These are phyloP conservation scores for Spirogloea muscicola DNA, from an alignment of 139 green algal species.

Conservation along the genomic window DNA sequence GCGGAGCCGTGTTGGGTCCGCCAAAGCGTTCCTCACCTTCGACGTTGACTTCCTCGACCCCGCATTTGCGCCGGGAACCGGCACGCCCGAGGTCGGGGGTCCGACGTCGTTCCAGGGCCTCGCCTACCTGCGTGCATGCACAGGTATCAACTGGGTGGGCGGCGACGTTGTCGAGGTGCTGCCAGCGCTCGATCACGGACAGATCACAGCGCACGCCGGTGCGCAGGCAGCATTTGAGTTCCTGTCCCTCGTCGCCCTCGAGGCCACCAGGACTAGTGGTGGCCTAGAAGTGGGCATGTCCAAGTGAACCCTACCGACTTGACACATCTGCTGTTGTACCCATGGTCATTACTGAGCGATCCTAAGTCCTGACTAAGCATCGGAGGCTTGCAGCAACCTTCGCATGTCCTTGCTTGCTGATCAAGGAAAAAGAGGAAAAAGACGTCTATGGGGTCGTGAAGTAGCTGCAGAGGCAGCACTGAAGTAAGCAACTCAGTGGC, in stretches of 20 bases:
- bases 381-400: background rate
- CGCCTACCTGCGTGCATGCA: constrained; percentile 1
- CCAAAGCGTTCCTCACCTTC: constrained; percentile 14
- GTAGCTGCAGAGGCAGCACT: no score
- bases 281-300: background rate
- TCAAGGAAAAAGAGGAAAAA: background rate
- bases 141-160: constrained; percentile 20
- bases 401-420: background rate
- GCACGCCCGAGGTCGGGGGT: constrained; percentile 20
- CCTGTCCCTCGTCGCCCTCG: constrained; percentile 10
- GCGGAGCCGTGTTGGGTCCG: background rate
- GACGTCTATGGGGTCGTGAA: no score
- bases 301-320: background rate
- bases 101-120: constrained; percentile 10
- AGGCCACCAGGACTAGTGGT: background rate
- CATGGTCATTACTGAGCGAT: background rate
- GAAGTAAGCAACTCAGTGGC: no score
- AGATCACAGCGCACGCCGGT: constrained; percentile 21
- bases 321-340: background rate
- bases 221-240: constrained; percentile 24
- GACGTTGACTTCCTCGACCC: constrained; percentile 30
- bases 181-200: constrained; percentile 16
- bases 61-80: constrained; percentile 28
- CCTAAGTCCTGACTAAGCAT: background rate
- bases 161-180: constrained; percentile 31